Percentiles rank a stretch among this genome's conserved stretches.
Conservation (phyloP, 192 early-diverging fungal species). For the Coemansia sp. region DNA sequence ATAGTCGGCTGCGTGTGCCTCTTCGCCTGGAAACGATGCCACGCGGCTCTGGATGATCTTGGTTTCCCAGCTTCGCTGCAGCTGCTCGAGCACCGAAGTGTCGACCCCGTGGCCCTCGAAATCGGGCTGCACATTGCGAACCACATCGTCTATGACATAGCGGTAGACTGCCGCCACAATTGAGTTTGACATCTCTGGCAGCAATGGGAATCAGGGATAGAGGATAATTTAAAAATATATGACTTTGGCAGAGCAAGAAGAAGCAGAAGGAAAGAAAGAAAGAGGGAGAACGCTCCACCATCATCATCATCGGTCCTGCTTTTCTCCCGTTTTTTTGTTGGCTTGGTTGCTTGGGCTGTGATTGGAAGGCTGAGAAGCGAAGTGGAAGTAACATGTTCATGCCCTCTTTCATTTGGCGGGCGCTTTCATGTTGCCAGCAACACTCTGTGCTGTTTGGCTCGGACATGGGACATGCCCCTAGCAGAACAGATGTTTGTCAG, state of each 20-base stretch:
- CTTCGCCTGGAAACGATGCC: conserved; percentile 51
- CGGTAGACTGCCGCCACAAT: conserved; percentile 68
- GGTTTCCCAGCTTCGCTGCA: conserved; percentile 71
- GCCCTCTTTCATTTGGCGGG: too few relatives aligned
- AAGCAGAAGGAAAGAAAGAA: neutral
- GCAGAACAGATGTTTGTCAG: too few relatives aligned
- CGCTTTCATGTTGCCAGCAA: too few relatives aligned
- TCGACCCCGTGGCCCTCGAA: conserved; percentile 92
- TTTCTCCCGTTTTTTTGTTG: neutral
- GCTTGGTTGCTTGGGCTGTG: too few relatives aligned
- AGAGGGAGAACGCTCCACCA: neutral
- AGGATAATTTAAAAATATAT: neutral
- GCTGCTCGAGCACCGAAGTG: conserved; percentile 79
- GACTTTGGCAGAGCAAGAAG: neutral
- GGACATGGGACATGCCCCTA: too few relatives aligned
- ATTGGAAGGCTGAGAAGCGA: too few relatives aligned
- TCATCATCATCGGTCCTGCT: neutral
- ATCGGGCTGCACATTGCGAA: conserved; percentile 77
- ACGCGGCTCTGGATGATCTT: conserved; percentile 60
- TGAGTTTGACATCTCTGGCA: conserved; percentile 44
- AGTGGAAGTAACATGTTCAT: too few relatives aligned
- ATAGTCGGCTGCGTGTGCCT: conserved; percentile 14
- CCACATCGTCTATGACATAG: conserved; percentile 92
- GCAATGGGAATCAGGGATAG: neutral
- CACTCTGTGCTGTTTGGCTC: too few relatives aligned